Evolutionary conservation across 805 yeast species (phyloP), one percentile per base, ranked within the genome.

Genomic region (Brettanomyces custersianus): DNA sequence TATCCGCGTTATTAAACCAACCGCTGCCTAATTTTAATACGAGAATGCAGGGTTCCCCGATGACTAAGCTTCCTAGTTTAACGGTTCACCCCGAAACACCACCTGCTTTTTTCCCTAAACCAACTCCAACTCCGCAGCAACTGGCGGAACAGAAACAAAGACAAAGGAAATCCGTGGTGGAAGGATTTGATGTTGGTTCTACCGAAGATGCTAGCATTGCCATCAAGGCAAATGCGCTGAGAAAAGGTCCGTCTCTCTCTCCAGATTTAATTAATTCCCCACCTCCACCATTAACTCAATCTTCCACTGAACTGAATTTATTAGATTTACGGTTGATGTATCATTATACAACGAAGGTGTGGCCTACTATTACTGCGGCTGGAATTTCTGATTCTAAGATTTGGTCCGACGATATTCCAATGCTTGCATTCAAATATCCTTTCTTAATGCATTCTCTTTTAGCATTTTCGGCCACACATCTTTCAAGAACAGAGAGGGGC

Each of bases 401-500:
- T 26, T 90, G 96, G 96, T 74, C 78, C 36, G 76, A 73, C 35
- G 94, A 85, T 46, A 86, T 90, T 18, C 96, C 96, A 0, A 74
- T 78, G 63, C 64, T 88, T 39, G 95, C 96, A 4, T 86, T 88
- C 59, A 74, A 79, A 38, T 80, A 79, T 53, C 95, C 95, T 12
- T 87, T 85, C 49, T 64, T 90, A 45, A 86, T 90, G 96, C 96
- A 90, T 53, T 79, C 94, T 1, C 68, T 90, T 11, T 63, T 90
- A 36, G 95, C 95, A 19, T 84, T 90, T 50, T 78, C 94, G 38
- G 96, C 96, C 2, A 85, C 96, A 0, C 96, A 90, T 60, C 60
- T 88, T 34, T 77, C 92, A 4, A 63, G 94, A 41, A 76, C 81
- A 3, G 84, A 80, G 46, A 67, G 75, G 31, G 84, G 88, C 0